Evolutionary conservation across 768 basidiomycete species (phyloP).

Genomic region (Tylopilus cervinicoccineus): DNA sequence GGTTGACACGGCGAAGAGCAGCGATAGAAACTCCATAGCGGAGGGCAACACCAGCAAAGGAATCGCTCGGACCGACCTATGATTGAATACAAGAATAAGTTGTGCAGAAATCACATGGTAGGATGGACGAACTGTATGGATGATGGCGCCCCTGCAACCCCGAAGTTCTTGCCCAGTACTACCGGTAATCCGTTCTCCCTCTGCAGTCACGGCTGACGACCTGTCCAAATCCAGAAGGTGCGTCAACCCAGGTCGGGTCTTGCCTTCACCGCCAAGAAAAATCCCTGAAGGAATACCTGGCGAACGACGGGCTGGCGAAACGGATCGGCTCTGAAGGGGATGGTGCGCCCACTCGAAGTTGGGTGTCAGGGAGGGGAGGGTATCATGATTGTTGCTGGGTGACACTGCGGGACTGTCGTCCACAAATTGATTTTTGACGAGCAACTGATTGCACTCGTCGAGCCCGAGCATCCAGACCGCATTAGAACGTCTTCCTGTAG

Average conservation of each 20-base stretch:
- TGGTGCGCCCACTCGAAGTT: conserved; percentile 6
- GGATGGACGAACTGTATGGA: conserved; percentile 19
- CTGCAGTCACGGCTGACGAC: background rate
- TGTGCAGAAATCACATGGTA: background rate
- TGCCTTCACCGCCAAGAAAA: background rate
- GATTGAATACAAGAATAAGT: background rate
- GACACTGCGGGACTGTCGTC: conserved; percentile 1
- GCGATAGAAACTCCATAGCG: conserved; percentile 85
- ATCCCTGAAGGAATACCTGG: background rate
- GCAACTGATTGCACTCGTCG: conserved; percentile 22
- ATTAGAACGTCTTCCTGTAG: conserved; percentile 15
- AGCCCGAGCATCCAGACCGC: conserved; percentile 26
- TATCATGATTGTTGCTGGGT: background rate
- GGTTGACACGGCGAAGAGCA: conserved; percentile 82
- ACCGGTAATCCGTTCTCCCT: background rate
- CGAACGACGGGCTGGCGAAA: background rate
- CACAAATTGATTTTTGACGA: conserved; percentile 16
- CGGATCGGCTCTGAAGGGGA: conserved; percentile 16
- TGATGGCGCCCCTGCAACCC: background rate
- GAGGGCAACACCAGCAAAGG: conserved; percentile 82
- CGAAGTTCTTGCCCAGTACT: background rate
- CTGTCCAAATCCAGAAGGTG: background rate
- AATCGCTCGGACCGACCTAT: conserved; percentile 71
- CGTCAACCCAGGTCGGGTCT: conserved; percentile 6
- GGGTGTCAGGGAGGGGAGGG: background rate